Base-by-base conservation (phyloP, 331 rosid species). In the Cydonia oblonga region DNA sequence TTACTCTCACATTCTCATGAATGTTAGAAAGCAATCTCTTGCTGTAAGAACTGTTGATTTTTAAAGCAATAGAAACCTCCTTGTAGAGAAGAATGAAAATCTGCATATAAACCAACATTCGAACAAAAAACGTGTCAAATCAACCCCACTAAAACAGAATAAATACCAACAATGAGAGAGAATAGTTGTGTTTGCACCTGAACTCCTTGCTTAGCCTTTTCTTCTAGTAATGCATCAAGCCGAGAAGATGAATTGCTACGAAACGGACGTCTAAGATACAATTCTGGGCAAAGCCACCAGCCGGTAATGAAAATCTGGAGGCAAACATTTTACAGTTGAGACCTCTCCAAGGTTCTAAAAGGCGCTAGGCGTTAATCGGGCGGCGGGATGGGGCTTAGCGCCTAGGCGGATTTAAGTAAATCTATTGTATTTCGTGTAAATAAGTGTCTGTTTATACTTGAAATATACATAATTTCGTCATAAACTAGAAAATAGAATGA, bases 201-300 rank as follows among this genome's bases (percentile, higher is more conserved):
- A 79, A 84, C 85, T 23, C 88, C 88, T 75, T 77, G 79, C 72
- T 76, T 84, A 44, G 88, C 88, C 68, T 78, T 84, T 25, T 44
- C 62, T 70, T 84, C 85, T 59, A 84, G 79, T 56, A 84, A 68
- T 58, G 70, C 75, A 66, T 84, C 86, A 28, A 84, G 83, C 69
- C 88, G 80, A 33, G 81, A 78, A 63, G 85, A 78, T 68, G 79
- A 42, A 38, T 84, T 76, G 68, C 29, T 5, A 29, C 52, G 65
- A 67, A 81, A 84, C 20, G 88, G 88, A 65, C 88, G 88, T 70
- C 88, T 77, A 57, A 81, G 38, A 79, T 84, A 78, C 64, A 84
- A 67, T 61, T 84, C 88, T 4, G 88, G 88, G 72, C 88, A 84
- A 68, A 84, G 81, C 88, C 88, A 84, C 88, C 88, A 84, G 32